These are phyloP conservation scores for Sugiyamaella mastotermitis DNA, from an alignment of 805 yeast genomes.

Conservation along the genomic window DNA sequence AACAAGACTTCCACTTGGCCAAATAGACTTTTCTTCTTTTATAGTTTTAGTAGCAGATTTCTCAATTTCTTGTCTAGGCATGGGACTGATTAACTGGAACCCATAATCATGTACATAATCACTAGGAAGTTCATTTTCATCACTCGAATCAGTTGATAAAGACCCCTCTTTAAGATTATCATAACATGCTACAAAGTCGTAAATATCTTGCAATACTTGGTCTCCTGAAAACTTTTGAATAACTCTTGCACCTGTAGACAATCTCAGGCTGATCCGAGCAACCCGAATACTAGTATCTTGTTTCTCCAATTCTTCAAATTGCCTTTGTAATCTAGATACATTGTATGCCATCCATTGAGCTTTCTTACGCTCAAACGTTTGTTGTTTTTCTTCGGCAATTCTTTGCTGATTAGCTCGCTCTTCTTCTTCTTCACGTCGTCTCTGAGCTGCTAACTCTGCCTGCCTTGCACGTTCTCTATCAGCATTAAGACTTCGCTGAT, in stretches of 20 bases:
- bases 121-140: slow-evolving; percentile 29
- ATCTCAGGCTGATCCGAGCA: slow-evolving; percentile 66
- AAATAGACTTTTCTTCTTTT: slow-evolving; percentile 41
- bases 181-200: slow-evolving; percentile 60
- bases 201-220: slow-evolving; percentile 54
- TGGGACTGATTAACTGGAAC: slow-evolving; percentile 49
- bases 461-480: slow-evolving; percentile 49
- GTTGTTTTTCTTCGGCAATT: slow-evolving; percentile 15
- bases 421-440: slow-evolving; percentile 17
- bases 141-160: slow-evolving; percentile 20
- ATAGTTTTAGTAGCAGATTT: slow-evolving; percentile 29
- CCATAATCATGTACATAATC: slow-evolving; percentile 41
- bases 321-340: slow-evolving; percentile 48
- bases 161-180: slow-evolving; percentile 20
- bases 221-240: slow-evolving; percentile 43
- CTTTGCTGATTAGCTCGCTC: slow-evolving; percentile 14
- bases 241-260: slow-evolving; percentile 57
- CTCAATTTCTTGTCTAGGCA: slow-evolving; percentile 47
- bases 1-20: slow-evolving; percentile 62
- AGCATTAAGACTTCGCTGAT: slow-evolving; percentile 58
- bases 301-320: slow-evolving; percentile 22
- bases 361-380: slow-evolving; percentile 16
- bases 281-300: slow-evolving; percentile 15
- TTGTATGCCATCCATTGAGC: too few species aligned
- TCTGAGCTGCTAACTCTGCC: slow-evolving; percentile 21